Conservation (phyloP, 1,284 basidiomycete genomes). For the Ustilago cynodontis region DNA sequence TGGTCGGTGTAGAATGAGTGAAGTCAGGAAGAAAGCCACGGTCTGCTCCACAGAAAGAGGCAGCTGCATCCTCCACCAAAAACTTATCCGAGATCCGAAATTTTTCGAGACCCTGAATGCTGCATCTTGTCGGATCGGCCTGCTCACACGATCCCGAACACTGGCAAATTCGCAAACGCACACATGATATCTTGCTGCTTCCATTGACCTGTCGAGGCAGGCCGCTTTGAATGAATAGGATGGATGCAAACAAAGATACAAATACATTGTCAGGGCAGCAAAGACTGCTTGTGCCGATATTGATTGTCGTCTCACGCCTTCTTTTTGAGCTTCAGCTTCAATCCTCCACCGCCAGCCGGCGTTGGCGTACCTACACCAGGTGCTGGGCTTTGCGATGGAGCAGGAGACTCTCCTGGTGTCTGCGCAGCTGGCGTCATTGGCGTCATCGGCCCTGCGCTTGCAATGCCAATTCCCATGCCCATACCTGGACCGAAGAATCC, state of each 20-base stretch:
- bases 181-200: too few species aligned
- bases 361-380: slow-evolving; percentile 35
- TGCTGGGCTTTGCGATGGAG: slow-evolving; percentile 33
- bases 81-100: slow-evolving; percentile 28
- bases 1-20: background rate
- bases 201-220: too few species aligned
- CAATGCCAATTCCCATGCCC: slow-evolving; percentile 48
- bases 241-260: slow-evolving; percentile 14
- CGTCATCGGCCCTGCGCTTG: slow-evolving; percentile 45
- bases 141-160: background rate
- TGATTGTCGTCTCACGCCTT: slow-evolving; percentile 25
- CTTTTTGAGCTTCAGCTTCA: slow-evolving; percentile 58
- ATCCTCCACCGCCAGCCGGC: slow-evolving; percentile 19
- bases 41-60: slow-evolving; percentile 4
- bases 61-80: slow-evolving; percentile 9
- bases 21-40: background rate
- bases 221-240: background rate
- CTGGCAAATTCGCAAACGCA: too few species aligned
- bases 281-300: too few species aligned
- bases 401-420: slow-evolving; percentile 39
- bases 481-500: slow-evolving; percentile 55
- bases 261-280: slow-evolving; percentile 17
- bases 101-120: slow-evolving; percentile 7
- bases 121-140: background rate
- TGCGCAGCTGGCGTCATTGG: slow-evolving; percentile 37